phyloP scores from a whole-genome alignment of 1,139 yeast genomes.

The Pneumocystis canis region DNA sequence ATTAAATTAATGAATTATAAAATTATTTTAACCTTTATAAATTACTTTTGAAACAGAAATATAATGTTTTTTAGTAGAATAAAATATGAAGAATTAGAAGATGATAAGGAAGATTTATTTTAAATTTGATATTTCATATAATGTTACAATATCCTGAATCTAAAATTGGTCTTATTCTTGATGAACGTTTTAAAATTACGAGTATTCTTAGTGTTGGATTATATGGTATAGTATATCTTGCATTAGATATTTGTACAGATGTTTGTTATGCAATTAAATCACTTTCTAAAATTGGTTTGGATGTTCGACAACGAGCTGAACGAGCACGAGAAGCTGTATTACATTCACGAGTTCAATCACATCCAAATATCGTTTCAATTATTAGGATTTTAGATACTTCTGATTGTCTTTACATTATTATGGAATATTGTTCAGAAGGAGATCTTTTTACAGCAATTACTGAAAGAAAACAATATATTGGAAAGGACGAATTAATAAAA shows the following conservation, averaged over 20 bases:
- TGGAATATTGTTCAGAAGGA: conserved; percentile 74
- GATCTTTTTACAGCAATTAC: conserved; percentile 65
- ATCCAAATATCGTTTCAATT: conserved; percentile 63
- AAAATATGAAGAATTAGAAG: too few species aligned
- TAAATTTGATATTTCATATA: background rate
- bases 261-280: conserved; percentile 58
- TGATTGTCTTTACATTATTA: conserved; percentile 44
- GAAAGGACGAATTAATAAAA: conserved; percentile 44
- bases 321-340: conserved; percentile 52
- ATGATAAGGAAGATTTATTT: too few species aligned
- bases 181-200: background rate
- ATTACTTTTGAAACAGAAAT: too few species aligned
- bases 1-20: too few species aligned
- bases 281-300: conserved; percentile 22
- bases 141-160: background rate
- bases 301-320: conserved; percentile 20
- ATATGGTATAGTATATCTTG: conserved; percentile 69
- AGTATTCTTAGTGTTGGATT: conserved; percentile 70
- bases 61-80: too few species aligned
- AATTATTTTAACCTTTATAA: too few species aligned
- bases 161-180: background rate
- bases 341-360: conserved; percentile 60
- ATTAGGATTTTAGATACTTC: conserved; percentile 43
- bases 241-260: conserved; percentile 39
- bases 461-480: conserved; percentile 42